Evolutionary conservation across 495 filamentous ascomycete genomes (phyloP).

Genomic region (Acidomyces sp.): DNA sequence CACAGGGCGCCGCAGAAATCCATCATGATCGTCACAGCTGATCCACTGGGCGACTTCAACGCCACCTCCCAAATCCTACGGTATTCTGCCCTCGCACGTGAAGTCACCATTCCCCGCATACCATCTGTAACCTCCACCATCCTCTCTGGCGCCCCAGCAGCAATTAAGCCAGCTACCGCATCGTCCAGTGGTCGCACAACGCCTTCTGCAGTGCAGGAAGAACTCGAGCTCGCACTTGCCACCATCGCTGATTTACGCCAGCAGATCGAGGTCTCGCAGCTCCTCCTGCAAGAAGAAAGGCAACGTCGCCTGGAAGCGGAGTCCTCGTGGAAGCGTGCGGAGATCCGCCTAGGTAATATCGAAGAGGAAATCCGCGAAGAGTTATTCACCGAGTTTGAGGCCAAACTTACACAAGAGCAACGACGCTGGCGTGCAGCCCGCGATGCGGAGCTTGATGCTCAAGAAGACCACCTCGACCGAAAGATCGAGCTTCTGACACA

Average conservation of each 20-base stretch:
- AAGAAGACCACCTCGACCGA: conserved; percentile 72
- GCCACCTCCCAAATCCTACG: conserved; percentile 91
- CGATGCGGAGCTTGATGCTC: conserved; percentile 49
- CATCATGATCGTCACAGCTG: conserved; percentile 93
- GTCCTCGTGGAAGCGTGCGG: conserved; percentile 27
- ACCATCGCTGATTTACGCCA: conserved; percentile 63
- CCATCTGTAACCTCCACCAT: conserved; percentile 60
- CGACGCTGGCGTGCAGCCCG: conserved; percentile 60
- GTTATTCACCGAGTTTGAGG: conserved; percentile 75
- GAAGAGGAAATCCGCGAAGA: conserved; percentile 87
- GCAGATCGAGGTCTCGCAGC: conserved; percentile 52
- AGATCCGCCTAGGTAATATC: conserved; percentile 45
- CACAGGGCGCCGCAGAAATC: conserved; percentile 51
- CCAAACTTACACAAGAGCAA: conserved; percentile 56
- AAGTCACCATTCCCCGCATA: conserved; percentile 82
- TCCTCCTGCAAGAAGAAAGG: conserved; percentile 51
- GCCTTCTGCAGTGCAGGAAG: conserved; percentile 39
- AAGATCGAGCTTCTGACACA: conserved; percentile 79
- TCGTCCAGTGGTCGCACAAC: conserved; percentile 35
- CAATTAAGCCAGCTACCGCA: background rate
- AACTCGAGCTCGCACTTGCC: conserved; percentile 59
- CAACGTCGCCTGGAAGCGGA: conserved; percentile 37
- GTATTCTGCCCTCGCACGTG: conserved; percentile 84
- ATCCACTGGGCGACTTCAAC: conserved; percentile 88
- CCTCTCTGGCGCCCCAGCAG: conserved; percentile 33